These are phyloP conservation scores for Plasmodium berghei DNA, from an alignment of 169 alveolate species.

Conservation along the genomic window DNA sequence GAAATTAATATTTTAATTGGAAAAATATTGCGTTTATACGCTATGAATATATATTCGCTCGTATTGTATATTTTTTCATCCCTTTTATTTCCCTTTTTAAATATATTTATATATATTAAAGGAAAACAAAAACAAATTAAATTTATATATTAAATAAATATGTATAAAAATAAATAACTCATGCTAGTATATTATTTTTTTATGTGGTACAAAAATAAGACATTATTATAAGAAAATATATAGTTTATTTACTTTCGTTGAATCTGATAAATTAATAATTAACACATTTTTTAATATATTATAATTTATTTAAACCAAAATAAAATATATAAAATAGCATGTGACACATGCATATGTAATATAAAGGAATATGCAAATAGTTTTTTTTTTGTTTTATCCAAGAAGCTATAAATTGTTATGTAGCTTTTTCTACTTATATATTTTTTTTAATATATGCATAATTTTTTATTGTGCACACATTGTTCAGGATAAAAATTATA, in stretches of 20 bases:
- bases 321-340: neutral
- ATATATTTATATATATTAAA: no score
- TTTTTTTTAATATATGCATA: conserved; percentile 18
- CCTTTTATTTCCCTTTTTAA: no score
- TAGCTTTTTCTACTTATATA: conserved; percentile 1
- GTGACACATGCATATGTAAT: neutral
- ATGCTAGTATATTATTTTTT: neutral
- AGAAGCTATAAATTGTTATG: neutral
- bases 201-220: conserved; percentile 1
- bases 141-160: no score
- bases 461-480: conserved; percentile 41
- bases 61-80: no score
- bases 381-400: no score
- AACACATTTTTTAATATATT: conserved; percentile 3
- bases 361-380: no score
- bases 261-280: neutral
- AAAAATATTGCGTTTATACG: no score
- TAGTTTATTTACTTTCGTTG: neutral
- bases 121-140: no score
- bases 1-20: no score
- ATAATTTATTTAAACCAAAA: neutral
- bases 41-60: no score
- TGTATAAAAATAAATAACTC: no score
- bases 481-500: conserved; percentile 27
- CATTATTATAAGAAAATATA: neutral